Conservation (phyloP, 1,284 basidiomycete genomes). For the Fomes fomentarius region DNA sequence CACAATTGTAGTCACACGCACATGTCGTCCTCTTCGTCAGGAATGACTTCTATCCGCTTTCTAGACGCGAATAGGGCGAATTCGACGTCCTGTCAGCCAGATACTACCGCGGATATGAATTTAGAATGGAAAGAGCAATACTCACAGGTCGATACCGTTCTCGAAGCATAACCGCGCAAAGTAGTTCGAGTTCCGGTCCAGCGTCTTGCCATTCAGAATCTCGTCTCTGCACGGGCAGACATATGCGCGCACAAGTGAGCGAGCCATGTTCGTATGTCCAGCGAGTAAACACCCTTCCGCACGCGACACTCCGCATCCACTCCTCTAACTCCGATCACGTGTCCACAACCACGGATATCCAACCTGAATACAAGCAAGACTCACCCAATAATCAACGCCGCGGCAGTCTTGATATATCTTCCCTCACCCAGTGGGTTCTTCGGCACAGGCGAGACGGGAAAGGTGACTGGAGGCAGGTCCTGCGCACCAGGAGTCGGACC, state of each 20-base stretch:
- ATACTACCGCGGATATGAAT: too few relatives aligned
- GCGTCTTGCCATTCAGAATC: conserved; percentile 86
- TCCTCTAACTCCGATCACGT: neutral
- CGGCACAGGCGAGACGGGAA: conserved; percentile 59
- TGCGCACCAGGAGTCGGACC: neutral
- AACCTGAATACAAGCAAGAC: conserved; percentile 19
- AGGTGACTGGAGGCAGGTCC: conserved; percentile 36
- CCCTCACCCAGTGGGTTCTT: conserved; percentile 69
- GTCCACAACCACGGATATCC: neutral
- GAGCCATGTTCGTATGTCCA: too few relatives aligned
- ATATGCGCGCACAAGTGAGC: neutral
- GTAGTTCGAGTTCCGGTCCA: conserved; percentile 85
- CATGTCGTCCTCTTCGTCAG: conserved; percentile 92
- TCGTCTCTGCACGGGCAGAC: conserved; percentile 62
- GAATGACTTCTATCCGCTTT: conserved; percentile 89
- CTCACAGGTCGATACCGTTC: conserved; percentile 84
- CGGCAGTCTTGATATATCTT: conserved; percentile 71
- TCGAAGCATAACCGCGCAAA: conserved; percentile 90
- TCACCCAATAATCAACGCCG: conserved; percentile 76
- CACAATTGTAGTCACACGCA: conserved; percentile 49
- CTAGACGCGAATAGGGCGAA: conserved; percentile 39
- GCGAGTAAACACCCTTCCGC: too few relatives aligned
- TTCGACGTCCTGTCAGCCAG: too few relatives aligned
- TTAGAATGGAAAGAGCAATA: conserved; percentile 8
- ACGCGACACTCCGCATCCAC: too few relatives aligned